Evolutionary conservation across 1,139 yeast genomes (phyloP).

Genomic region (Candida tropicalis): DNA sequence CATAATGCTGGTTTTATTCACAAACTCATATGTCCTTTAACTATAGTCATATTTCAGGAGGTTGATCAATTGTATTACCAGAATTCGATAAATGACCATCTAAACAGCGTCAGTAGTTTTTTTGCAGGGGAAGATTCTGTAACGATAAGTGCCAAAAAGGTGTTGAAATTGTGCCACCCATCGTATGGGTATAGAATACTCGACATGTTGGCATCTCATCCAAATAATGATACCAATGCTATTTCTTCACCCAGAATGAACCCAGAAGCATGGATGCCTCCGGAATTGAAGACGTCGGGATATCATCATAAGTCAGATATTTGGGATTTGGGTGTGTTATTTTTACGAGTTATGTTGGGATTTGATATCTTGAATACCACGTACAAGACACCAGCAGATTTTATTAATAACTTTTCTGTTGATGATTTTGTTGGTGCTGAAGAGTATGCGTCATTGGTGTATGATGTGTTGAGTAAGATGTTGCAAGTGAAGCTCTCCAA

Average conservation of each 20-base stretch:
- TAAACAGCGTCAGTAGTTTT: not conserved
- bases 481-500: constrained; percentile 67
- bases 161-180: constrained; percentile 67
- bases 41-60: constrained; percentile 43
- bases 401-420: constrained; percentile 48
- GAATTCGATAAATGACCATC: constrained; percentile 8
- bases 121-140: constrained; percentile 1
- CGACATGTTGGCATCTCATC: constrained; percentile 58
- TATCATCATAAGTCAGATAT: constrained; percentile 81
- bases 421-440: constrained; percentile 31
- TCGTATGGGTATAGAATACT: constrained; percentile 69
- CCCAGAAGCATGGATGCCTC: constrained; percentile 68
- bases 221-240: constrained; percentile 29
- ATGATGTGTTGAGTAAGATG: constrained; percentile 68
- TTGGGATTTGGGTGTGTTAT: constrained; percentile 86
- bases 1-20: constrained; percentile 84
- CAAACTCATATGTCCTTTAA: constrained; percentile 62
- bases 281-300: constrained; percentile 56
- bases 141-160: constrained; percentile 18
- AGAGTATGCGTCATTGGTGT: constrained; percentile 44
- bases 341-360: constrained; percentile 74
- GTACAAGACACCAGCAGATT: constrained; percentile 63
- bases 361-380: constrained; percentile 42
- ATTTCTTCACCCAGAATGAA: constrained; percentile 18
- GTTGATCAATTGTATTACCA: constrained; percentile 17